Base-by-base conservation (phyloP, 2,329 filamentous ascomycete species). In the Tolypocladium amazonense region DNA sequence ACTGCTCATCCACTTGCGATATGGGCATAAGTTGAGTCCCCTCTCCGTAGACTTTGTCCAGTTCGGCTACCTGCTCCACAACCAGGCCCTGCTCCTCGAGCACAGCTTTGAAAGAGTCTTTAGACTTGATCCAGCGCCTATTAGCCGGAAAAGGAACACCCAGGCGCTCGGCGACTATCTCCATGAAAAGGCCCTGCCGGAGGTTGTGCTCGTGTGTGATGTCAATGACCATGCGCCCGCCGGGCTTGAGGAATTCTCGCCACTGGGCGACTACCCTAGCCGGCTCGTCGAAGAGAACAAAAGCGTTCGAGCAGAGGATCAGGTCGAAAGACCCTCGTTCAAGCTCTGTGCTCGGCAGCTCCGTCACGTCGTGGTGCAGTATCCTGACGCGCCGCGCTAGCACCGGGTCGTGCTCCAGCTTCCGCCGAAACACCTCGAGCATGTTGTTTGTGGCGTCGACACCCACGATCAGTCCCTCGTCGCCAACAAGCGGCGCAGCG, bases 31-130 rank as follows among this genome's bases (percentile, higher is more conserved):
- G 7, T 4, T 25, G 25, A 8, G 14, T 47, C n/a, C 62, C 43
- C 62, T 65, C 25, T 65, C 61, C 68, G 2, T 11, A 23, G 2
- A 27, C 14, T 20, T 47, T 47, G 23, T 47, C 45, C 45, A 47
- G 11, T 23, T 47, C 45, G 12, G 8, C 45, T 4, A 47, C 23
- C 45, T 47, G 23, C 23, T 47, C 45, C 12, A 47, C 45, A 18
- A 47, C 6, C 23, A 47, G n/a, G 6, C 43, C 43, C 43, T 47
- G 43, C 43, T 47, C 9, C 43, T 47, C 43, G 43, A 47, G 43
- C 43, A 47, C n/a, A 11, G 12, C 43, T 23, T 25, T 47, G 23
- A 47, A 47, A 9, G 43, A 47, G 43, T 25, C 43, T 14, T 25
- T 47, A 3, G 43, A 47, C n/a, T 47, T 25, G n/a, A 47, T 18